phyloP scores from a whole-genome alignment of 1,284 basidiomycete species.

The Trametes sp. region DNA sequence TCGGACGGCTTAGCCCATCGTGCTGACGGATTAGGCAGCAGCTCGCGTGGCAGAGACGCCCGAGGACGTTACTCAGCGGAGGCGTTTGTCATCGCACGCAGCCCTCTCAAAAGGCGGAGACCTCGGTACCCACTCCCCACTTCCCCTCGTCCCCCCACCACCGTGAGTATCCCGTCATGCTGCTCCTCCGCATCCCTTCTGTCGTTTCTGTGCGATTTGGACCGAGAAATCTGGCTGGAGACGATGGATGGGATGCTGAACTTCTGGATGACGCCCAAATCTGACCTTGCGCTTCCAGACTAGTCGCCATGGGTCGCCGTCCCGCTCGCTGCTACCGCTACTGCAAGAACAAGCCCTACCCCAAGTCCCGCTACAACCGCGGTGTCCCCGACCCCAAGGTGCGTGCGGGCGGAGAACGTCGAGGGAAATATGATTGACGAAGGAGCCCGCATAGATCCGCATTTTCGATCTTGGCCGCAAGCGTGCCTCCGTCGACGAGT shows the following conservation, averaged over 20 bases:
- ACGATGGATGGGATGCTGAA: slow-evolving; percentile 38
- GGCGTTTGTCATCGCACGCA: slow-evolving; percentile 38
- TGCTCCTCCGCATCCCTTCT: slow-evolving; percentile 18
- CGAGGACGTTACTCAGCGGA: slow-evolving; percentile 33
- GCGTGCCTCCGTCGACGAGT: slow-evolving; percentile 95
- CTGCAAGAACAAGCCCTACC: slow-evolving; percentile 98
- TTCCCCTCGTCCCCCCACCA: slow-evolving; percentile 32
- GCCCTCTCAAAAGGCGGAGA: slow-evolving; percentile 38
- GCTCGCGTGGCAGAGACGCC: slow-evolving; percentile 24
- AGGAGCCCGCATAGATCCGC: slow-evolving; percentile 67
- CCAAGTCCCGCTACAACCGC: slow-evolving; percentile 96
- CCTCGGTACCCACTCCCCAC: slow-evolving; percentile 20
- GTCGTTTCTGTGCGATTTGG: slow-evolving; percentile 20
- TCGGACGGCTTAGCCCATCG: background rate
- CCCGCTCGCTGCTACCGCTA: slow-evolving; percentile 97
- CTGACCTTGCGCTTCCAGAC: slow-evolving; percentile 18
- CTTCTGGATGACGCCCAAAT: slow-evolving; percentile 40
- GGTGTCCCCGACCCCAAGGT: slow-evolving; percentile 96
- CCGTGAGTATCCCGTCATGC: slow-evolving; percentile 36
- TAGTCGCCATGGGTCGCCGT: slow-evolving; percentile 85
- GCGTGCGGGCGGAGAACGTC: slow-evolving; percentile 10
- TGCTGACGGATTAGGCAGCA: background rate
- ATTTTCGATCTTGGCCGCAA: slow-evolving; percentile 97
- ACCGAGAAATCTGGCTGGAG: slow-evolving; percentile 22
- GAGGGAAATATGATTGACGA: too few species aligned